phyloP scores from a whole-genome alignment of 2,329 filamentous ascomycete genomes.

The Epichloe coenophiala region DNA sequence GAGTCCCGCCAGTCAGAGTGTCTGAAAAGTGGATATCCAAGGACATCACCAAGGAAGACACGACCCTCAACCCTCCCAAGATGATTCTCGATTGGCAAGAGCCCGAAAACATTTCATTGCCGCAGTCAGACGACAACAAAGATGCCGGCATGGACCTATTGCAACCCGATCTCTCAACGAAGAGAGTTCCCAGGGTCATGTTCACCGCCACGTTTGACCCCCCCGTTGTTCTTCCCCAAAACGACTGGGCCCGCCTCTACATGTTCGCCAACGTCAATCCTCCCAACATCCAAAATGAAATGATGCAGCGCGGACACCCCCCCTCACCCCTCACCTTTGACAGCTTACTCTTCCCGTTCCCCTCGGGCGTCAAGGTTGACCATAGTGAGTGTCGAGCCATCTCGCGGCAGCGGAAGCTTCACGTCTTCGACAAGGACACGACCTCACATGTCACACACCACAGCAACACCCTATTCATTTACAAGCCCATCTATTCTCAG shows the following conservation, averaged over 20 bases:
- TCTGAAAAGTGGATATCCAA: slow-evolving; percentile 64
- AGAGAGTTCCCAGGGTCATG: slow-evolving; percentile 54
- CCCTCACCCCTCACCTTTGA: slow-evolving; percentile 38
- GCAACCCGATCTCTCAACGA: slow-evolving; percentile 28
- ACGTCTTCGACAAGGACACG: slow-evolving; percentile 22
- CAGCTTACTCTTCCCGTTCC: slow-evolving; percentile 41
- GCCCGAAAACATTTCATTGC: slow-evolving; percentile 50
- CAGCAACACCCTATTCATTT: slow-evolving; percentile 51
- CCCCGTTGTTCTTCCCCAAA: slow-evolving; percentile 55
- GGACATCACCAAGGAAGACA: slow-evolving; percentile 44
- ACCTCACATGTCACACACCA: slow-evolving; percentile 25
- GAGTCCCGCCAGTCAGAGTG: slow-evolving; percentile 50
- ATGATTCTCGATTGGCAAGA: slow-evolving; percentile 57
- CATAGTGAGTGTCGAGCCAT: slow-evolving; percentile 46
- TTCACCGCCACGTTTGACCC: slow-evolving; percentile 62
- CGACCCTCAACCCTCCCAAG: slow-evolving; percentile 27
- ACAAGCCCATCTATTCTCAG: slow-evolving; percentile 60
- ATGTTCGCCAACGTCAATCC: slow-evolving; percentile 37
- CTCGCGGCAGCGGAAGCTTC: slow-evolving; percentile 31
- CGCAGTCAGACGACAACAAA: slow-evolving; percentile 29
- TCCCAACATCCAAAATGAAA: slow-evolving; percentile 21
- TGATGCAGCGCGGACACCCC: slow-evolving; percentile 15
- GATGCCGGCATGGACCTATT: slow-evolving; percentile 40
- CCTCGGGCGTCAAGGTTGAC: slow-evolving; percentile 34
- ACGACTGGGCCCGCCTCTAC: slow-evolving; percentile 49